Evolutionary conservation across 345 rosid species (phyloP).

Genomic region (Rubroshorea leprosula): DNA sequence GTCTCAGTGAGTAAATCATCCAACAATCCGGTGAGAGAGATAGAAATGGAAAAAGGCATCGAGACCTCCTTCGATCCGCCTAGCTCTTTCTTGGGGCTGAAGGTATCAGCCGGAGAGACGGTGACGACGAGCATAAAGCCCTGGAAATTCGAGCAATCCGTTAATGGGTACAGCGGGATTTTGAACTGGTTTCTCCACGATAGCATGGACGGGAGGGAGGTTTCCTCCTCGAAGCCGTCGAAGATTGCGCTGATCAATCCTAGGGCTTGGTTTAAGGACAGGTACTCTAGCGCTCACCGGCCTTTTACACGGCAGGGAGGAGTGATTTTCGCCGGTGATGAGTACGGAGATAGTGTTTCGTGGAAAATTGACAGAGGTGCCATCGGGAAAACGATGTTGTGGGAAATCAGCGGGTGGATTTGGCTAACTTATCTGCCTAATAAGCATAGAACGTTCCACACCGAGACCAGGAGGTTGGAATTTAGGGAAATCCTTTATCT

Average conservation of each 20-base stretch:
- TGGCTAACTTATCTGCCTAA: slow-evolving; percentile 96
- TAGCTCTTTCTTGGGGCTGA: slow-evolving; percentile 55
- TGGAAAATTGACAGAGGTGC: slow-evolving; percentile 68
- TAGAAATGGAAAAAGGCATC: slow-evolving; percentile 41
- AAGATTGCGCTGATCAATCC: slow-evolving; percentile 56
- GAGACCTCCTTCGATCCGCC: slow-evolving; percentile 70
- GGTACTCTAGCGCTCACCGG: slow-evolving; percentile 60
- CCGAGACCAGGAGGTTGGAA: slow-evolving; percentile 71
- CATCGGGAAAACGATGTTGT: slow-evolving; percentile 62
- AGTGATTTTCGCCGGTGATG: slow-evolving; percentile 75
- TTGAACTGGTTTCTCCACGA: slow-evolving; percentile 93
- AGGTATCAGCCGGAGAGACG: slow-evolving; percentile 52
- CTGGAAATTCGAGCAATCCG: slow-evolving; percentile 82
- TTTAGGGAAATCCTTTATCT: slow-evolving; percentile 61
- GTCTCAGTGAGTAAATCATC: slow-evolving; percentile 74
- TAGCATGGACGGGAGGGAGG: slow-evolving; percentile 66
- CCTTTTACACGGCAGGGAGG: slow-evolving; percentile 83
- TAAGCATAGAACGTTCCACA: slow-evolving; percentile 57
- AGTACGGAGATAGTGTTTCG: slow-evolving; percentile 60
- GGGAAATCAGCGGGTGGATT: slow-evolving; percentile 79
- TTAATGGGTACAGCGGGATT: slow-evolving; percentile 50
- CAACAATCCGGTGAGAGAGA: slow-evolving; percentile 47
- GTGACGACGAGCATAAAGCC: slow-evolving; percentile 59
- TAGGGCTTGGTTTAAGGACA: slow-evolving; percentile 71
- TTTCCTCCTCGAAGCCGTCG: slow-evolving; percentile 70